Base-by-base conservation (phyloP, 106 monocot genomes). In the Posidonia australis region DNA sequence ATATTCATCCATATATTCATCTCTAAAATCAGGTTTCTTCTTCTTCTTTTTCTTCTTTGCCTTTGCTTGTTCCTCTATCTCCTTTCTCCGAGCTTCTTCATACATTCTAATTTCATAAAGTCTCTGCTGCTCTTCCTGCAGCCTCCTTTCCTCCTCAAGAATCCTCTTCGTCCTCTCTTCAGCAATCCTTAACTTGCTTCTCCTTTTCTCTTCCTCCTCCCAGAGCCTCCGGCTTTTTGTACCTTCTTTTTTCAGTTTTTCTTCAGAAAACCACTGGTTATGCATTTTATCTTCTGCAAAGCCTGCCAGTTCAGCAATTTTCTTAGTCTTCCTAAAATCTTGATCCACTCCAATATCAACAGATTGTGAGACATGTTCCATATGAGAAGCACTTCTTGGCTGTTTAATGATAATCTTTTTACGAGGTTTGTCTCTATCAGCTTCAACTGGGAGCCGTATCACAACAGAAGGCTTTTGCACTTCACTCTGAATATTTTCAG, bases 331-430 rank as follows among this genome's bases (percentile, higher is more conserved):
- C 68, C 77, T 81, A 48, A 60, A 77, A 16, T 77, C 85, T 52
- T 62, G 54, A 67, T 71, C 83, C 44, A 61, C 58, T 27, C 81
- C 81, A 71, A 24, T 23, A 9, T 82, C 86, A 68, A 46, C 20
- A 30, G 17, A 24, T 10, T 60, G 70, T 61, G 48, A 54, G 1
- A 31, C 31, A 42, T 47, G 67, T 29, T 77, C 77, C 18, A 52
- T 47, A 61, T 63, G 67, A 47, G 51, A 60, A 10, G 25, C 19
- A 57, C 77, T 54, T 63, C 75, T 86, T 51, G 90, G 78, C 67
- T 90, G 90, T 59, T 90, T 98, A 46, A 98, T 79, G 48, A 84
- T 80, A 44, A 98, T 85, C 70, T 90, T 98, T 67, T 90, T 98
- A 43, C 63, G 80, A 75, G 84, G 67, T 65, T 75, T 77, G 18